Evolutionary conservation across 23 red algal genomes (phyloP), one percentile per base, ranked within the genome.

Genomic region (Gracilariopsis chorda): DNA sequence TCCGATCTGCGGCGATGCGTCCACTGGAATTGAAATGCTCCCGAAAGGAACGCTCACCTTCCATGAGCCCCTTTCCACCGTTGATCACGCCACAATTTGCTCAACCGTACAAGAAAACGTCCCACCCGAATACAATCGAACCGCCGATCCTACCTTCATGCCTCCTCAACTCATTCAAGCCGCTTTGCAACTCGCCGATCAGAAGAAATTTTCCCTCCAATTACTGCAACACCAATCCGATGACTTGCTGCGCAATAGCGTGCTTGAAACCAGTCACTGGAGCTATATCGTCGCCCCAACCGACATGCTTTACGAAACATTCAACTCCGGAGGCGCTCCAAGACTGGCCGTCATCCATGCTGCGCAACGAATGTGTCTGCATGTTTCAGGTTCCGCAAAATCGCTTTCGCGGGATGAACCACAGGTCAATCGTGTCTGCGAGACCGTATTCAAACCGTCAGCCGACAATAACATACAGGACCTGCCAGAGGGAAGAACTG

Each of bases 241-340:
- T 41, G 33, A n/a, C 25, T 35, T 87, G 48, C 62, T 87, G 62
- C 48, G 43, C 34, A 42, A 36, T 27, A 12, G 5, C 28, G 63
- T 90, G 19, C 10, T 90, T 33, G 48, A 90, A 4, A 49, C 51
- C 53, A 90, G 72, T 56, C 86, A 90, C 44, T 90, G 86, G 86
- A 70, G 86, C 41, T 90, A 65, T 55, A 40, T 90, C 27, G 70
- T 68, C 6, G 49, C 51, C n/a, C 52, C 48, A 19, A 17, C 47
- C n/a, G 19, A 10, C 7, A 3, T 53, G 49, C 7, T 90, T 35
- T 59, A 45, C 51, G 34, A 48, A 23, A 30, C 47, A 32, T 90
- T 78, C 56, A 34, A 61, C 39, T 10, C 14, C 28, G 69, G 51
- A 23, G 69, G 86, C 8, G 83, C 24, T 2, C 1, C 36, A 19